Evolutionary conservation across 2,329 filamentous ascomycete species (phyloP).

Genomic region (Lecanicillium sp.): DNA sequence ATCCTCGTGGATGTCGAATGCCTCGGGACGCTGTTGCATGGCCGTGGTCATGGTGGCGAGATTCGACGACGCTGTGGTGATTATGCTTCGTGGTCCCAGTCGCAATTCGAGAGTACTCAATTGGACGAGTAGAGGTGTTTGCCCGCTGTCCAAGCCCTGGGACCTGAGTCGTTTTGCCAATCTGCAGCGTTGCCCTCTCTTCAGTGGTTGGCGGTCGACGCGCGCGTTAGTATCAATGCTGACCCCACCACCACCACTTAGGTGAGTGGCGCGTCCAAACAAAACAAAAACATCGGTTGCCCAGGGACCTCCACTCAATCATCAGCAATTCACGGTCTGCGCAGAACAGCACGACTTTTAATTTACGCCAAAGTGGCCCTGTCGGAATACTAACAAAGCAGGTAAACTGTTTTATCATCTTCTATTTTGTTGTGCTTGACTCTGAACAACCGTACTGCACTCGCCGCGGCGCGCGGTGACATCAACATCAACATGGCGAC

Average conservation of each 20-base stretch:
- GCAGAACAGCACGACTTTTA: background rate
- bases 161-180: background rate
- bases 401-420: background rate
- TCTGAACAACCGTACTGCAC: constrained; percentile 14
- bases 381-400: background rate
- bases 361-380: constrained; percentile 1
- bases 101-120: background rate
- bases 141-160: background rate
- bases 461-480: constrained; percentile 18
- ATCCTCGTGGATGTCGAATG: constrained; percentile 47
- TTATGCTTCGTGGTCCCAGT: background rate
- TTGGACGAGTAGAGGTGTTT: background rate
- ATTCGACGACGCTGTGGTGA: constrained; percentile 7
- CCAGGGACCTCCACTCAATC: constrained; percentile 15
- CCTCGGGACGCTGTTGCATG: constrained; percentile 23
- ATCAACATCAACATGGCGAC: constrained; percentile 54
- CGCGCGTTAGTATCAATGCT: constrained; percentile 2
- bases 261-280: constrained; percentile 15
- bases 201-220: constrained; percentile 1
- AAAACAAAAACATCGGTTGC: constrained; percentile 27
- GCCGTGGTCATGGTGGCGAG: constrained; percentile 19
- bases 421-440: background rate
- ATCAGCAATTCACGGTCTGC: constrained; percentile 8
- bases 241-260: constrained; percentile 5
- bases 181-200: background rate